A percentile compares a stretch with the other conserved stretches of the same genome.
These are phyloP conservation scores for sweet orange (Citrus sinensis) DNA, from an alignment of 345 rosid species.

Conservation along the genomic window DNA sequence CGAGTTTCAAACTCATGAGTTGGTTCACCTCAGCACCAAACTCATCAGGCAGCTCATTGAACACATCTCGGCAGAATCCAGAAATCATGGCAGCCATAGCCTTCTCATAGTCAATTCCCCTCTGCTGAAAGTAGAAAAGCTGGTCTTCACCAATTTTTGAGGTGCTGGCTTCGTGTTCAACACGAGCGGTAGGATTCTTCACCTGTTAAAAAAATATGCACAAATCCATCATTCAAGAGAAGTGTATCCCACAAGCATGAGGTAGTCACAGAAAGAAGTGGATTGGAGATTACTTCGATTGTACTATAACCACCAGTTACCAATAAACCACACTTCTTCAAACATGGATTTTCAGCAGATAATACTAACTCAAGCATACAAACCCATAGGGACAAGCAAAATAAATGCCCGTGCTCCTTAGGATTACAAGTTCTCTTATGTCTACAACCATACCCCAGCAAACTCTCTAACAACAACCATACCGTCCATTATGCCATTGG, in stretches of 20 bases:
- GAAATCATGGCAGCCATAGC: conserved; percentile 98
- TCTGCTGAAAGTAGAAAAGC: conserved; percentile 94
- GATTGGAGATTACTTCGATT: no score
- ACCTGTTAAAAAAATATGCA: conserved; percentile 37
- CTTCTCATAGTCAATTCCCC: conserved; percentile 90
- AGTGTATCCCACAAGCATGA: no score
- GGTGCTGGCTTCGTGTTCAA: conserved; percentile 97
- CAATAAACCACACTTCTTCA: no score
- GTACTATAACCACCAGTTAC: no score
- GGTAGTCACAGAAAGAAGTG: no score
- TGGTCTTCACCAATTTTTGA: conserved; percentile 94
- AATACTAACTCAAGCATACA: neutral
- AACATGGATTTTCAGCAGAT: no score
- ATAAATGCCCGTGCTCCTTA: neutral
- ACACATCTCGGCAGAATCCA: conserved; percentile 84
- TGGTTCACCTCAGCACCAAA: conserved; percentile 89
- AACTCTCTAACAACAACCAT: neutral
- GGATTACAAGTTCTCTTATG: neutral
- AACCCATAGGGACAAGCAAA: neutral
- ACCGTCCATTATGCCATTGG: neutral
- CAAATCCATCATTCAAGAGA: neutral
- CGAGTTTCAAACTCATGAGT: conserved; percentile 92
- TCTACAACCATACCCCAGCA: neutral
- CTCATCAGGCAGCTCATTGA: conserved; percentile 91
- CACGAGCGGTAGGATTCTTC: conserved; percentile 80